Evolutionary conservation across 2,329 filamentous ascomycete species (phyloP), one percentile per base, ranked within the genome.

Genomic region (Monosporascus sp.): DNA sequence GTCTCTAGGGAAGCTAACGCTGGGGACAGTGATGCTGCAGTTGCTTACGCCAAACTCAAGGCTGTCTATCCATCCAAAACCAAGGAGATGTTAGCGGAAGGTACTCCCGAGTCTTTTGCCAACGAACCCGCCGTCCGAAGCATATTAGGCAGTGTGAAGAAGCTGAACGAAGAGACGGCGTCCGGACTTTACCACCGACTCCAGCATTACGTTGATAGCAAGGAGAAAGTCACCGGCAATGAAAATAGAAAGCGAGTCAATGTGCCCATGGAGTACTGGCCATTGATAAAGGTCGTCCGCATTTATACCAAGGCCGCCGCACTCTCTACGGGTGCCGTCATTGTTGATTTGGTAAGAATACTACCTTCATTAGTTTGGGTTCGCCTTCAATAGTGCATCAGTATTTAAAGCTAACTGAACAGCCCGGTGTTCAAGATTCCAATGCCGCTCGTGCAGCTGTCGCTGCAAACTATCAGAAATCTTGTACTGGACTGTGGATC

Each of bases 401-500:
- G 22, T 46, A 16, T 27, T 11, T 75, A 77, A 17, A 50, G 11
- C 59, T 63, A 44, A 63, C 56, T n/a, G 46, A 48, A 27, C 37
- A 65, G 63, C 63, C 63, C 3, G 79, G 80, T 56, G 73, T 81
- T 1, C 78, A 81, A 50, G 80, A 84, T 60, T 76, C 76, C 0
- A 84, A 83, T 62, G 74, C 77, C 20, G 80, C 80, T 52, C 75
- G 80, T 58, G 76, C 75, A 48, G 77, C 77, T n/a, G 78, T 83
- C 37, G 78, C 79, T 3, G 72, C 76, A 48, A 69, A 70, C 0
- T 84, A 84, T 57, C 77, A 82, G 70, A 80, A 83, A 59, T 74
- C 78, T 57, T 84, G 80, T 56, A 80, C 78, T 0, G 77, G 77
- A 0, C 64, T 85, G 0, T 86, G 80, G 79, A 80, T 85, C 55